Percentiles rank a stretch among this genome's conserved stretches.
Evolutionary conservation across 208 protist genomes (phyloP).

Genomic region (Novymonas esmeraldas): DNA sequence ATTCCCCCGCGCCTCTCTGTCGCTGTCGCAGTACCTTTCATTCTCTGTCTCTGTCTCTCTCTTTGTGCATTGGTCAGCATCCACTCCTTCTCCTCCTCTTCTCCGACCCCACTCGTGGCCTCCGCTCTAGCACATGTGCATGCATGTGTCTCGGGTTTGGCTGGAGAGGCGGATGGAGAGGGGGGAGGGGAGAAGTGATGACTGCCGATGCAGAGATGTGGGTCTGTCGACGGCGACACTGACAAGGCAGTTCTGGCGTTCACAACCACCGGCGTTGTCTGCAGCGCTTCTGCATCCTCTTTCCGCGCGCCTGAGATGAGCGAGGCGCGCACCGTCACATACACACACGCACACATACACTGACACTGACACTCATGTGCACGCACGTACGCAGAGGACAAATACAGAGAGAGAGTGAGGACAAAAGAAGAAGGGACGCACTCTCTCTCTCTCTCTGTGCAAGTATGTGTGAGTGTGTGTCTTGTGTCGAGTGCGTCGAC

Average conservation of each 20-base stretch:
- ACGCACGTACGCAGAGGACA: too few species aligned
- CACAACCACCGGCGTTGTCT: conserved; percentile 6
- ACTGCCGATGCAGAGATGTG: neutral
- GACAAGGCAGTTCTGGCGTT: conserved; percentile 38
- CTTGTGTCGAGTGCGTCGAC: neutral
- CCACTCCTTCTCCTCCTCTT: neutral
- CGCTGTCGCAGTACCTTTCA: neutral
- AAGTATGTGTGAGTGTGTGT: neutral
- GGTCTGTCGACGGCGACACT: conserved; percentile 5
- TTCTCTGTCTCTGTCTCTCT: neutral
- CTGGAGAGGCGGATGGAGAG: neutral
- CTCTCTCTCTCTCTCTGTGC: neutral
- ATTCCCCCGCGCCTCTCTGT: conserved; percentile 31
- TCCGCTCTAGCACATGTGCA: neutral
- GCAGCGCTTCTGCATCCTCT: conserved; percentile 29
- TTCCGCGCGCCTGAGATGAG: neutral
- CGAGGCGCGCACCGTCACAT: too few species aligned
- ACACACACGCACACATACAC: too few species aligned
- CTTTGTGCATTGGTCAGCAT: neutral
- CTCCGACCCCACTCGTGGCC: neutral
- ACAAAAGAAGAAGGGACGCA: too few species aligned
- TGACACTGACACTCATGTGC: too few species aligned
- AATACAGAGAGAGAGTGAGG: too few species aligned
- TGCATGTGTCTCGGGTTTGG: neutral
- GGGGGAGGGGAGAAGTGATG: neutral